These are phyloP conservation scores for Claviceps maximensis DNA, from an alignment of 2,329 filamentous ascomycete species.

Conservation along the genomic window DNA sequence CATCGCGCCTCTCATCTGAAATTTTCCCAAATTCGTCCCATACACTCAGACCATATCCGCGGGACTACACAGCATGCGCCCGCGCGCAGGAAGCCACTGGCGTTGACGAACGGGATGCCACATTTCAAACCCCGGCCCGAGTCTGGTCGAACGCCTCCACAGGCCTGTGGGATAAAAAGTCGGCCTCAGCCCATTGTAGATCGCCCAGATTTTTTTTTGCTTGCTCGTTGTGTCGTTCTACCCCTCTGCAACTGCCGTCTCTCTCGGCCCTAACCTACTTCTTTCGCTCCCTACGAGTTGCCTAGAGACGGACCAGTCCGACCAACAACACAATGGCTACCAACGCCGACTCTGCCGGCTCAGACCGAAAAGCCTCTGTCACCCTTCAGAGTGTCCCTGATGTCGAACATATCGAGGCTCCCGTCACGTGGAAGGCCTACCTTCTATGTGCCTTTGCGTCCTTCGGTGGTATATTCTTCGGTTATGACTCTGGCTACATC, in stretches of 20 bases:
- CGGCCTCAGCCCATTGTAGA: slow-evolving; percentile 1
- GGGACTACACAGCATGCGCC: neutral
- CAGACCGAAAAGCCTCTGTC: slow-evolving; percentile 15
- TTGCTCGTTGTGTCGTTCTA: slow-evolving; percentile 1
- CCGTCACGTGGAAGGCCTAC: slow-evolving; percentile 56
- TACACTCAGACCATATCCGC: neutral
- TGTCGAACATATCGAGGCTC: slow-evolving; percentile 50
- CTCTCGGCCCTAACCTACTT: neutral
- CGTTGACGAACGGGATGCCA: slow-evolving; percentile 1
- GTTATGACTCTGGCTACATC: slow-evolving; percentile 68
- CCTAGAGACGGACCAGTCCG: neutral
- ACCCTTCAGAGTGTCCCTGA: slow-evolving; percentile 33
- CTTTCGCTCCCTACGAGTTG: neutral
- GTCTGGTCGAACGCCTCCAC: slow-evolving; percentile 1
- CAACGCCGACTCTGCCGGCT: slow-evolving; percentile 8
- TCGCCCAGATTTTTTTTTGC: neutral
- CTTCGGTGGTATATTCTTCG: slow-evolving; percentile 64
- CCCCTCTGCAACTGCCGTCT: neutral
- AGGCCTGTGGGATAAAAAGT: slow-evolving; percentile 6
- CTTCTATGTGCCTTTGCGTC: slow-evolving; percentile 57
- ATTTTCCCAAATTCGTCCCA: neutral
- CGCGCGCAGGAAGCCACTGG: neutral
- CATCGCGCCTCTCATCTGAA: neutral
- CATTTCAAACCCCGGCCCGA: neutral
- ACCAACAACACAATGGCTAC: slow-evolving; percentile 2